phyloP scores from a whole-genome alignment of 1,139 yeast genomes.

The Saccharomyces hybrid region DNA sequence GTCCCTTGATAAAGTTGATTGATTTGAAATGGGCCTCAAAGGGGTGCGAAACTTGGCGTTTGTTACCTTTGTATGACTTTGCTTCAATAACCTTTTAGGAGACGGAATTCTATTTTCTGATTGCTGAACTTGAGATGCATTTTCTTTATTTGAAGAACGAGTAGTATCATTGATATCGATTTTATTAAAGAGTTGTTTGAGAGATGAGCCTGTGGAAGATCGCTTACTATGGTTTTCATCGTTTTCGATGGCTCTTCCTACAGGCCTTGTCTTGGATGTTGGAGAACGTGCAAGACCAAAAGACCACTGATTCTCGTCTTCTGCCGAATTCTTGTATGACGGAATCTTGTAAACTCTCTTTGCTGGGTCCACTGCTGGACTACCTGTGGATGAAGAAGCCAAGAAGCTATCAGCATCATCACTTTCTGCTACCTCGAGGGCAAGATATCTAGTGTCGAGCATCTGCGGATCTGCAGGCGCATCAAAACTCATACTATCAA shows the following conservation, averaged over 20 bases:
- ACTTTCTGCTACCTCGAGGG: background rate
- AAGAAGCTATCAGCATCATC: background rate
- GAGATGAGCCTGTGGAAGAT: slow-evolving; percentile 29
- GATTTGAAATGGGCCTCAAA: background rate
- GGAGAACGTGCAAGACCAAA: slow-evolving; percentile 25
- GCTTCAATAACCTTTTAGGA: background rate
- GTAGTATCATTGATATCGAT: slow-evolving; percentile 20
- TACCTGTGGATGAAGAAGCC: background rate
- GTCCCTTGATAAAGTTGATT: background rate
- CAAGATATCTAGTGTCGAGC: background rate
- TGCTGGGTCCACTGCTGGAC: background rate
- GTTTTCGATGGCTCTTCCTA: background rate
- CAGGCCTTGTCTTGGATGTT: slow-evolving; percentile 22
- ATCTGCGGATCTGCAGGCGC: background rate
- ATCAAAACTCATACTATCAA: background rate
- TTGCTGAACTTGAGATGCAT: background rate
- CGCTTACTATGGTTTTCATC: slow-evolving; percentile 11
- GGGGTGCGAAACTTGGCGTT: background rate
- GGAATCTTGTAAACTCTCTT: background rate
- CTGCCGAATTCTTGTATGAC: background rate
- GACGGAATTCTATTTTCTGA: background rate
- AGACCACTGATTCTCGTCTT: slow-evolving; percentile 17
- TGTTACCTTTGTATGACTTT: background rate
- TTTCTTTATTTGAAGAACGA: background rate
- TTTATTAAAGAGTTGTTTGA: slow-evolving; percentile 26